Conservation (phyloP, 108 stramenopile species). For the Fragilariopsis cylindrus region DNA sequence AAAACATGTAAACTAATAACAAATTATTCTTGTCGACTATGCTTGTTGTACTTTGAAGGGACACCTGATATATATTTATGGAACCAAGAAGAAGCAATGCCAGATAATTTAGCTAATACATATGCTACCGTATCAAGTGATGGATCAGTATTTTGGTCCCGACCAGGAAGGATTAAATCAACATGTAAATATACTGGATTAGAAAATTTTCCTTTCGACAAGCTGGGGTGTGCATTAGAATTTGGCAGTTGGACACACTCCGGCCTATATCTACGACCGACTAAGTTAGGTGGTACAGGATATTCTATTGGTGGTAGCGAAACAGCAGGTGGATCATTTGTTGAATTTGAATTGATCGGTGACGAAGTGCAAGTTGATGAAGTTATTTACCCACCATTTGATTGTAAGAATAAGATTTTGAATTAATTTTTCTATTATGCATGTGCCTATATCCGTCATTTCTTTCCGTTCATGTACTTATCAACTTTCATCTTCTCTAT, state of each 20-base stretch:
- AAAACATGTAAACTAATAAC: no score
- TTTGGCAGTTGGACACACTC: conserved; percentile 40
- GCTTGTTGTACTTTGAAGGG: background rate
- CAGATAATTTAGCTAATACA: conserved; percentile 26
- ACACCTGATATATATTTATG: conserved; percentile 51
- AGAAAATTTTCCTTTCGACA: conserved; percentile 45
- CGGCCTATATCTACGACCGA: conserved; percentile 32
- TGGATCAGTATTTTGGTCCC: conserved; percentile 39
- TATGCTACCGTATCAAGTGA: conserved; percentile 29
- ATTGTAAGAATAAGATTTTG: no score
- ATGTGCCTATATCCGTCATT: no score
- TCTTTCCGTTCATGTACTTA: no score
- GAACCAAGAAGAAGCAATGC: conserved; percentile 33
- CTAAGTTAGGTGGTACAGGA: conserved; percentile 19
- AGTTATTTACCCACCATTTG: conserved; percentile 36
- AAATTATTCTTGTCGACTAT: no score
- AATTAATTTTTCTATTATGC: no score
- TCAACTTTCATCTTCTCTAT: no score
- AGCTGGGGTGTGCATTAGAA: conserved; percentile 33
- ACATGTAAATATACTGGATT: conserved; percentile 43
- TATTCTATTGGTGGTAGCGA: conserved; percentile 27
- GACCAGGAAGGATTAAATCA: conserved; percentile 39
- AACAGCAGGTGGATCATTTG: conserved; percentile 44
- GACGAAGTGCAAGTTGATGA: conserved; percentile 12
- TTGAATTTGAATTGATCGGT: conserved; percentile 24